Evolutionary conservation across 1,284 basidiomycete genomes (phyloP).

Genomic region (Pascua sp.): DNA sequence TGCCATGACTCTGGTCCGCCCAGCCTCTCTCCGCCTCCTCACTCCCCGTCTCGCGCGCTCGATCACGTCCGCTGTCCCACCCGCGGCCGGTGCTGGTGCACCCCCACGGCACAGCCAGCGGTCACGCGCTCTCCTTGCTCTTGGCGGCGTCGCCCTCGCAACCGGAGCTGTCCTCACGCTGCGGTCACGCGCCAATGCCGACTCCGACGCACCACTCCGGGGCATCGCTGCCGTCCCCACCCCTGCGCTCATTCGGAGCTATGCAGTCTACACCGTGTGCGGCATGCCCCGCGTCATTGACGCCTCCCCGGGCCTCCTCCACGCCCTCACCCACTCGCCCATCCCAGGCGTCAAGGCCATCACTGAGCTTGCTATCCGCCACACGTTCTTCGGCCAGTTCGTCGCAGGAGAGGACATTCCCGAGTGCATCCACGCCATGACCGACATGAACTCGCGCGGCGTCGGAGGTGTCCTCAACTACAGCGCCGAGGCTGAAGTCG

Average conservation of each 20-base stretch:
- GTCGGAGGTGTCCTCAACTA: conserved; percentile 80
- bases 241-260: conserved; percentile 60
- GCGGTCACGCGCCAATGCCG: conserved; percentile 3
- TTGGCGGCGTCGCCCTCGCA: not conserved
- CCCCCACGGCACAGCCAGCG: no score
- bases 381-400: conserved; percentile 81
- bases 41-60: not conserved
- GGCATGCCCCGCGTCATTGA: conserved; percentile 75
- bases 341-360: conserved; percentile 66
- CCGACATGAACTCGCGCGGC: conserved; percentile 61
- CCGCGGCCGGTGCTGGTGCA: no score
- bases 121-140: not conserved
- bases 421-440: conserved; percentile 64
- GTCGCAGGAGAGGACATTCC: conserved; percentile 80
- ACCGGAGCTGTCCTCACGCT: conserved; percentile 4
- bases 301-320: conserved; percentile 67
- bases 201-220: not conserved
- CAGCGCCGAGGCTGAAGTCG: conserved; percentile 75
- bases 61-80: no score
- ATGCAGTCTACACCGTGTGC: conserved; percentile 75
- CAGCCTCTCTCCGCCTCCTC: not conserved
- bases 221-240: conserved; percentile 20
- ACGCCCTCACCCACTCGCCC: conserved; percentile 54
- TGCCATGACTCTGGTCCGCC: not conserved
- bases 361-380: conserved; percentile 67